Percentiles rank a stretch among this genome's conserved stretches.
Conservation (phyloP, 177 flowering plant genomes). For the Vitis hybrid region DNA sequence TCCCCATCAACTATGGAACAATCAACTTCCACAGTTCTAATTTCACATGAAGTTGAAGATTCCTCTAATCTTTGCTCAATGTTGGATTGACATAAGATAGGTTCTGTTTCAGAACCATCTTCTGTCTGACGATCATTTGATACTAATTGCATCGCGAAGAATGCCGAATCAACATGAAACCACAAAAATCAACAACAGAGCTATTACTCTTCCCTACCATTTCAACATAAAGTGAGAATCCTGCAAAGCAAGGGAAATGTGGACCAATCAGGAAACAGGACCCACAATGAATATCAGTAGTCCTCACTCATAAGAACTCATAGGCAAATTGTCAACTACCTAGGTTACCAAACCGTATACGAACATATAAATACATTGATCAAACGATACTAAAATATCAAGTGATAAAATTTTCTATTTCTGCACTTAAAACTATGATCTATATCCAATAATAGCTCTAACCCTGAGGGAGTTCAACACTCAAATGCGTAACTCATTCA, state of each 20-base stretch:
- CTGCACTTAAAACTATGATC: not conserved
- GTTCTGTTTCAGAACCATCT: constrained; percentile 66
- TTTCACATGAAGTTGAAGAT: constrained; percentile 61
- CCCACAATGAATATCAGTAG: not conserved
- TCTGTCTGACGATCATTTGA: constrained; percentile 44
- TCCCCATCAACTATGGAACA: constrained; percentile 31
- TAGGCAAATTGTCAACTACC: not conserved
- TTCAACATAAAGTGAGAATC: constrained; percentile 28
- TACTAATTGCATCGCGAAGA: constrained; percentile 65
- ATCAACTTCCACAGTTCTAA: constrained; percentile 42
- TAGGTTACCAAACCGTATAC: not conserved
- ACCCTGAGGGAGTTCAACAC: not conserved
- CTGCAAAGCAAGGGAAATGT: constrained; percentile 32
- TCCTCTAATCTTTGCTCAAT: constrained; percentile 29
- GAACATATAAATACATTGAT: not conserved
- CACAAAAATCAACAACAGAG: constrained; percentile 31
- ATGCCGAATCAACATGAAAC: constrained; percentile 20
- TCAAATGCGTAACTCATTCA: not conserved
- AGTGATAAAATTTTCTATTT: not conserved
- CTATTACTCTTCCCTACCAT: constrained; percentile 28
- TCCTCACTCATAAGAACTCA: not conserved
- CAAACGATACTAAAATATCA: not conserved
- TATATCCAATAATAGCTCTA: not conserved
- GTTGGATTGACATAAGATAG: constrained; percentile 49
- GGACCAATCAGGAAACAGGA: constrained; percentile 1